These are phyloP conservation scores for Pseudonitzschia multiseries DNA, from an alignment of 108 stramenopile species.

Conservation along the genomic window DNA sequence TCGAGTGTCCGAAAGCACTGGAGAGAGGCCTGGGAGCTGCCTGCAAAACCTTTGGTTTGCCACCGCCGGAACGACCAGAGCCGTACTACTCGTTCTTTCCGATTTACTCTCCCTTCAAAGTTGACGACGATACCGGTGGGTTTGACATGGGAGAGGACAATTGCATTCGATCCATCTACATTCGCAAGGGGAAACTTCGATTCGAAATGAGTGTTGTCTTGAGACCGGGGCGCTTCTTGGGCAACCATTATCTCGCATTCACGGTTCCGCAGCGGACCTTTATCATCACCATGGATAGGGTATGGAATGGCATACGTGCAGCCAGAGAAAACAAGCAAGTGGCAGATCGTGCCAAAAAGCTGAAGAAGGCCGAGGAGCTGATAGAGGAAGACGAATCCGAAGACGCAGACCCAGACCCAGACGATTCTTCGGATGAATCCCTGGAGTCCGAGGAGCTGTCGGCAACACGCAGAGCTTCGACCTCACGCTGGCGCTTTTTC, in stretches of 20 bases:
- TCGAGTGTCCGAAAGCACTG: conserved; percentile 75
- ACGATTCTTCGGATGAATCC: not conserved
- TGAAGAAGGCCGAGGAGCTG: not conserved
- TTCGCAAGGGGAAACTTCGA: conserved; percentile 75
- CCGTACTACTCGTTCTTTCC: conserved; percentile 84
- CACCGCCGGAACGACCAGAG: conserved; percentile 45
- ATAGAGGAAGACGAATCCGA: conserved; percentile 25
- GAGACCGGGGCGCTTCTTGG: conserved; percentile 83
- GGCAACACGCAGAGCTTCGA: not conserved
- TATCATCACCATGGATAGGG: conserved; percentile 80
- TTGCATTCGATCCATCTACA: conserved; percentile 61
- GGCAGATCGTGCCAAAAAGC: conserved; percentile 49
- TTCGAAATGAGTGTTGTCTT: conserved; percentile 80
- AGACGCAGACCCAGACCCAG: too few relatives aligned
- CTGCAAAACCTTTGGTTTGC: conserved; percentile 22
- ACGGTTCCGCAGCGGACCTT: conserved; percentile 82
- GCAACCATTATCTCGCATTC: conserved; percentile 86
- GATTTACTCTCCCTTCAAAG: conserved; percentile 77
- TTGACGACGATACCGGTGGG: conserved; percentile 74
- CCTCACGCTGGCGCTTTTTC: not conserved
- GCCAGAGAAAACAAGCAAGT: conserved; percentile 77
- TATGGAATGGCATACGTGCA: conserved; percentile 71
- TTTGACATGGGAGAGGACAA: conserved; percentile 87
- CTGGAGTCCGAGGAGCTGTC: not conserved
- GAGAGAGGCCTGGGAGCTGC: conserved; percentile 42